Conservation (phyloP, 306 rosid species). For the Pyrus betulifolia region DNA sequence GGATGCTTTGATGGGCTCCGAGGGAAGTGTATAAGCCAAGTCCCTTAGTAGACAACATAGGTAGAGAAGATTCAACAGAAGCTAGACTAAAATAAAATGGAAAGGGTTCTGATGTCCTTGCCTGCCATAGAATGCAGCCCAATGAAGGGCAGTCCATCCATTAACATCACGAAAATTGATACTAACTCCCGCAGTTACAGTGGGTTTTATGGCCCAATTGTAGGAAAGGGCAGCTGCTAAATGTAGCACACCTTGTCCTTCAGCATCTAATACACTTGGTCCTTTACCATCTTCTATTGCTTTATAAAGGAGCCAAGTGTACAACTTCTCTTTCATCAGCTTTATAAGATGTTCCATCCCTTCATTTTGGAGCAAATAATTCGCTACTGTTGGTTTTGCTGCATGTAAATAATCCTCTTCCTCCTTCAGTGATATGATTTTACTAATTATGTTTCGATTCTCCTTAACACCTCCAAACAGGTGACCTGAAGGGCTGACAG, state of each 20-base stretch:
- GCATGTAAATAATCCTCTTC: constrained; percentile 49
- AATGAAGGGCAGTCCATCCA: constrained; percentile 92
- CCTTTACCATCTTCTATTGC: constrained; percentile 73
- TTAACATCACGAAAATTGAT: constrained; percentile 79
- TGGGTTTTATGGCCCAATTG: constrained; percentile 75
- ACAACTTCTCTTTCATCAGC: constrained; percentile 64
- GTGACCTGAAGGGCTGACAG: constrained; percentile 34
- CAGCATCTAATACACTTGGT: constrained; percentile 57
- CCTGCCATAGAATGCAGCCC: constrained; percentile 95
- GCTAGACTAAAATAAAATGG: neutral
- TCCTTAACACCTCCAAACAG: constrained; percentile 31
- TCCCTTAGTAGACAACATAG: neutral
- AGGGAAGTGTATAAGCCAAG: neutral
- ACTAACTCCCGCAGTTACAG: constrained; percentile 62
- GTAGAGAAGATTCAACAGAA: neutral
- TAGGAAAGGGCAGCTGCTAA: constrained; percentile 75
- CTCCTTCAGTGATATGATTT: constrained; percentile 61
- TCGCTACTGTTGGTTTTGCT: constrained; percentile 8
- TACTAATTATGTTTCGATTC: constrained; percentile 38
- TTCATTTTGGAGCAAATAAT: constrained; percentile 32
- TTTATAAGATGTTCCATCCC: constrained; percentile 37
- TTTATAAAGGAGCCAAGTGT: constrained; percentile 74
- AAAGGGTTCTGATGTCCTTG: constrained; percentile 20
- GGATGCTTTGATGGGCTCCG: neutral
- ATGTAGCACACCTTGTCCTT: constrained; percentile 76